These are phyloP conservation scores for Sporothrix phasma DNA, from an alignment of 2,329 filamentous ascomycete genomes.

Conservation along the genomic window DNA sequence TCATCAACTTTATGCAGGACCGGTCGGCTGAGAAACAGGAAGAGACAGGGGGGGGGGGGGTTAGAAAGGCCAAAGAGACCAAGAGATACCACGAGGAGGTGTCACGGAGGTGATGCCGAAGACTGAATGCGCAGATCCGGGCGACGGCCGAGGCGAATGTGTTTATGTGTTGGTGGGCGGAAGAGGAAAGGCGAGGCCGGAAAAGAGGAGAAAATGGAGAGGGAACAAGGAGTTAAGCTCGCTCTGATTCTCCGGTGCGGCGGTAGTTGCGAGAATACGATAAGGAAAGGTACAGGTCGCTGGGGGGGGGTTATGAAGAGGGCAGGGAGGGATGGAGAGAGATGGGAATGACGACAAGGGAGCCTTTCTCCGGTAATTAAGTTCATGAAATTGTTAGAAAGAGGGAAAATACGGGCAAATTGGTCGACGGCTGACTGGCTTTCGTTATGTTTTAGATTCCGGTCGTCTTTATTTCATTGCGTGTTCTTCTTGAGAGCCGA, in stretches of 20 bases:
- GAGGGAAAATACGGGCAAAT: not conserved
- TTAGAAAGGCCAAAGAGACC: not conserved
- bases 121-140: not conserved
- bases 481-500: not conserved
- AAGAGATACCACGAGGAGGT: not conserved
- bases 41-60: too few species aligned
- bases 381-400: not conserved
- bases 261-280: conserved; percentile 1
- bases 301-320: not conserved
- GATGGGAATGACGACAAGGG: conserved; percentile 4
- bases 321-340: not conserved
- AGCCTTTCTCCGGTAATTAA: not conserved
- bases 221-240: not conserved
- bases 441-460: not conserved
- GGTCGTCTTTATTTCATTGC: not conserved
- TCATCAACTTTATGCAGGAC: not conserved
- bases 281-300: not conserved
- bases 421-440: not conserved
- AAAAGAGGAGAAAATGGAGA: not conserved
- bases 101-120: not conserved
- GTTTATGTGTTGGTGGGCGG: not conserved
- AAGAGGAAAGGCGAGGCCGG: not conserved
- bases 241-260: conserved; percentile 8
- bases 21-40: not conserved
- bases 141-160: not conserved